Evolutionary conservation across 306 rosid species (phyloP), one percentile per base, ranked within the genome.

Genomic region (Cucurbita pepo): DNA sequence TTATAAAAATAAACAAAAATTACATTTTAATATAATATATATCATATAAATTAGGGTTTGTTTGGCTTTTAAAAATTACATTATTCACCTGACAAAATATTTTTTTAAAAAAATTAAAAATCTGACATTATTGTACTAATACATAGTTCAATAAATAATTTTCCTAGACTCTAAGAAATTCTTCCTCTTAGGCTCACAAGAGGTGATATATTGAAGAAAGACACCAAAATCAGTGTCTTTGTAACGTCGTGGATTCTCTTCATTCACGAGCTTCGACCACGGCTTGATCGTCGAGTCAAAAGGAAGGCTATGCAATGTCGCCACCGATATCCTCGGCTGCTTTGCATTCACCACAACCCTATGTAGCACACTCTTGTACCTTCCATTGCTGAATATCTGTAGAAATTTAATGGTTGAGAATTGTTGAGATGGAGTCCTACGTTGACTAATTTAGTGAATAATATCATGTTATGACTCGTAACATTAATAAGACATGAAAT

Each of bases 321-420:
- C 98, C 72, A 93, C 90, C 0, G 98, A 88, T 10, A 78, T 81
- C 18, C 98, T 75, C 5, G 73, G 64, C 74, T 77, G 82, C 19
- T 1, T 43, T 4, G 87, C 80, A 43, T 90, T 93, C 79, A 90
- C 97, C 13, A 86, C 9, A 4, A 86, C 97, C 72, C 98, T 88
- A 7, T 93, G 98, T 9, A 93, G 65, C 55, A 90, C 98, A 57
- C 98, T 93, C 85, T 82, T 88, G 91, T 88, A 93, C 36, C 67
- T 93, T 18, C 98, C 98, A 5, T 93, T 93, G 87, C 98, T 93
- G 72, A 83, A 86, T 71, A 93, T 93, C 98, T 93, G 88, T 30
- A 30, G 3, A 30, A 30, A 30, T 2, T 30, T 30, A 30, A 30
- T 30, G 3, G 34, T 30, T 30, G 34, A 30, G 34, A 30, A 30